These are phyloP conservation scores for Nepenthes alata DNA, from an alignment of 179 eudicot species.

Conservation along the genomic window DNA sequence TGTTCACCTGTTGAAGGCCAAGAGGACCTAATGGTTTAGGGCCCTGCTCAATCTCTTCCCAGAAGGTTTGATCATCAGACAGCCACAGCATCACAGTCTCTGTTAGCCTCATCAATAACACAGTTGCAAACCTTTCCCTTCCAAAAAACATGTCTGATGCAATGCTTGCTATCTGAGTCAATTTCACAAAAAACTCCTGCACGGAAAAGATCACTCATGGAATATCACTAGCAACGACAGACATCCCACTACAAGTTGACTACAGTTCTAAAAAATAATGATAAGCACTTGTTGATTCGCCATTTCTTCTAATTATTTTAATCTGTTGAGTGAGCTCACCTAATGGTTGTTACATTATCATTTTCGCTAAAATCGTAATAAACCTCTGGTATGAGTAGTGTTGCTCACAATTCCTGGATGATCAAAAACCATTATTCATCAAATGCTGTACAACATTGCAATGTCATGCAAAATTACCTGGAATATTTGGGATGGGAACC, in stretches of 20 bases:
- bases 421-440: background rate
- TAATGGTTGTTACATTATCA: too few species aligned
- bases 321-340: too few species aligned
- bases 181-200: constrained; percentile 62
- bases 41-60: constrained; percentile 81
- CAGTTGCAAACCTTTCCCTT: constrained; percentile 76
- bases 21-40: constrained; percentile 58
- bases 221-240: too few species aligned
- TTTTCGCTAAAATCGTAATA: too few species aligned
- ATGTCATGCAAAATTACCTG: constrained; percentile 36
- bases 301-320: too few species aligned
- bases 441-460: background rate
- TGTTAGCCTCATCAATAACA: constrained; percentile 77
- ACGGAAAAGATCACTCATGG: too few species aligned
- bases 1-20: constrained; percentile 83
- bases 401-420: background rate
- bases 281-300: too few species aligned
- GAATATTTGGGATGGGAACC: constrained; percentile 87
- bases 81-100: constrained; percentile 86
- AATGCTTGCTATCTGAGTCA: constrained; percentile 49
- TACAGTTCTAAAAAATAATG: too few species aligned
- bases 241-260: too few species aligned
- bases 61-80: constrained; percentile 78
- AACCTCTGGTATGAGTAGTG: too few species aligned
- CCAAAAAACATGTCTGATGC: constrained; percentile 83